Conservation (phyloP, 192 early-diverging fungal genomes). For the Podila epicladia region DNA sequence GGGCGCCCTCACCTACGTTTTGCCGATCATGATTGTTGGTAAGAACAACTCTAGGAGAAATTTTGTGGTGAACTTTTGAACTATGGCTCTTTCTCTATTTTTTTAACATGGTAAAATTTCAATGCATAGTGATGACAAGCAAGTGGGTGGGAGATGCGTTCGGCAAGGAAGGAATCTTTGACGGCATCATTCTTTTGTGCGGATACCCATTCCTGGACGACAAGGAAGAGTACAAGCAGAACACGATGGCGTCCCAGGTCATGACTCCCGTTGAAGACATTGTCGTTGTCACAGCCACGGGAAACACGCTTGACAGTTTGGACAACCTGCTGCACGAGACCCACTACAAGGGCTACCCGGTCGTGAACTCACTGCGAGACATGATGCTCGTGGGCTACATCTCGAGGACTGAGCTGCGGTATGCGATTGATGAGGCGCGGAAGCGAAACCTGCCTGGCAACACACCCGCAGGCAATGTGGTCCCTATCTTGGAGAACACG, state of each 20-base stretch:
- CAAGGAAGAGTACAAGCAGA: constrained; percentile 65
- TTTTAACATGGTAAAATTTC: background rate
- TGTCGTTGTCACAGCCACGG: constrained; percentile 57
- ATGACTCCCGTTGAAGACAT: constrained; percentile 72
- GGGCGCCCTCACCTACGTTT: constrained; percentile 92
- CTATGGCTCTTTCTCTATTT: background rate
- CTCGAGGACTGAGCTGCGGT: constrained; percentile 64
- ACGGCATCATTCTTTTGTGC: constrained; percentile 60
- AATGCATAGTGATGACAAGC: constrained; percentile 73
- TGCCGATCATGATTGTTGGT: constrained; percentile 89
- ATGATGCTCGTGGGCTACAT: constrained; percentile 79
- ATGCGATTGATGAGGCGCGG: constrained; percentile 51
- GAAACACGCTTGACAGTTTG: constrained; percentile 55
- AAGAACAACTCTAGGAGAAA: constrained; percentile 27
- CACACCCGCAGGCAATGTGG: constrained; percentile 48
- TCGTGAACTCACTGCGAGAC: constrained; percentile 66
- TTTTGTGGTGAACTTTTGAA: constrained; percentile 20
- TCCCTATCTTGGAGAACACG: constrained; percentile 43
- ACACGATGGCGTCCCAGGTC: constrained; percentile 65
- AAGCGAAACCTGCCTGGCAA: constrained; percentile 38
- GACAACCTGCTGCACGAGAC: constrained; percentile 60
- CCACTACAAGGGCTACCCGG: constrained; percentile 78
- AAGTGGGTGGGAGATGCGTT: constrained; percentile 81
- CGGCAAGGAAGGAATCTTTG: constrained; percentile 76
- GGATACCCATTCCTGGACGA: constrained; percentile 75